Evolutionary conservation across 176 grass and related monocot genomes (phyloP).

Genomic region (Raddia guianensis): DNA sequence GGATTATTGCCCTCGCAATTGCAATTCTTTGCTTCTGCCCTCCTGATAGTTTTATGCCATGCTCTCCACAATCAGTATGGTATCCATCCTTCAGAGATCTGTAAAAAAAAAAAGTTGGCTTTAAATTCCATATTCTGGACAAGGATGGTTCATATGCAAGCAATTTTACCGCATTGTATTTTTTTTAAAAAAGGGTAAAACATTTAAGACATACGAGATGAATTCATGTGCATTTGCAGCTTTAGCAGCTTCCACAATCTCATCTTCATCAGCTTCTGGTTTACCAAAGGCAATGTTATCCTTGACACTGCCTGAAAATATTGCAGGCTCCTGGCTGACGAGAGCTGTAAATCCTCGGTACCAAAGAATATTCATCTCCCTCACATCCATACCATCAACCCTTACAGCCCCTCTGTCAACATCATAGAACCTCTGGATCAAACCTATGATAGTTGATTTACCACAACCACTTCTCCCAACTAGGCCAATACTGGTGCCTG

Average conservation of each 20-base stretch:
- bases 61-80: constrained; percentile 78
- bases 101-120: constrained; percentile 38
- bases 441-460: constrained; percentile 90
- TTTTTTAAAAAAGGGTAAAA: neutral
- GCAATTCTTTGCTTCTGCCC: constrained; percentile 97
- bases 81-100: constrained; percentile 97
- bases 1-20: constrained; percentile 90
- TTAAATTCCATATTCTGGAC: constrained; percentile 32
- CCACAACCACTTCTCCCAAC: constrained; percentile 94
- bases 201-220: constrained; percentile 73
- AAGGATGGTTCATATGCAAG: constrained; percentile 9
- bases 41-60: constrained; percentile 85
- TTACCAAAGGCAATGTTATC: constrained; percentile 96
- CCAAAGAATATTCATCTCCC: constrained; percentile 83
- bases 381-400: constrained; percentile 77
- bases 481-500: constrained; percentile 82
- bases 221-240: constrained; percentile 94
- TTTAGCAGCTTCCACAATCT: constrained; percentile 84
- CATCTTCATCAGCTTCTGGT: constrained; percentile 86
- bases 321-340: constrained; percentile 89
- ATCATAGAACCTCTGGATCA: constrained; percentile 99
- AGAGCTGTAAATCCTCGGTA: constrained; percentile 89
- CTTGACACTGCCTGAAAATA: constrained; percentile 87
- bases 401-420: constrained; percentile 79
- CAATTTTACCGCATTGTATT: neutral